These are phyloP conservation scores for Pythium angustatum DNA, from an alignment of 352 stramenopile genomes.

Conservation along the genomic window DNA sequence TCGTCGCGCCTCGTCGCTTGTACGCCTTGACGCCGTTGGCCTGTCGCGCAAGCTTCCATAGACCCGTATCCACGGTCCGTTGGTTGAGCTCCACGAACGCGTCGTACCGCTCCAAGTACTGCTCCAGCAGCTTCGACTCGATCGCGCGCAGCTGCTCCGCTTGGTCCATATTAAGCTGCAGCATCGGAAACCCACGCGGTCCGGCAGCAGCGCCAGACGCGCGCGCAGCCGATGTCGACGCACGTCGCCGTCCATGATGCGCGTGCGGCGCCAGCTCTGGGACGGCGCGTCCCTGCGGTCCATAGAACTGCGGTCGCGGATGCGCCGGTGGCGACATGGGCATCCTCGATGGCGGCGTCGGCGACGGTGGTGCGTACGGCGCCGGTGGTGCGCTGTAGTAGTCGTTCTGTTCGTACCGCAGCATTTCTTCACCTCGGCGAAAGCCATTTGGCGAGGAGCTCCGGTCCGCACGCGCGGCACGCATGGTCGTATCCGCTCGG, in stretches of 20 bases:
- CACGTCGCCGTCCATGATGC: background rate
- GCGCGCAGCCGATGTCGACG: slow-evolving; percentile 15
- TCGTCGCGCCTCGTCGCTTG: slow-evolving; percentile 26
- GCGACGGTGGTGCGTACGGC: slow-evolving; percentile 6
- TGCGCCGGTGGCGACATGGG: slow-evolving; percentile 20
- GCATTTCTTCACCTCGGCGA: background rate
- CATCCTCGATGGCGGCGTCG: slow-evolving; percentile 9
- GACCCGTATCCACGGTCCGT: slow-evolving; percentile 22
- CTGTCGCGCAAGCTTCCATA: slow-evolving; percentile 54
- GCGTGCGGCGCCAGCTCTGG: background rate
- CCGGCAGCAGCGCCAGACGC: background rate
- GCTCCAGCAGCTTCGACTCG: slow-evolving; percentile 45
- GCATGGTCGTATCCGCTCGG: too few relatives aligned
- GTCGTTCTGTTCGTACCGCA: slow-evolving; percentile 16
- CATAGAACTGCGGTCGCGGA: slow-evolving; percentile 12
- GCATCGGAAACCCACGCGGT: slow-evolving; percentile 21
- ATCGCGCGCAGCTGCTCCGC: slow-evolving; percentile 44
- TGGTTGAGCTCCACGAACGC: slow-evolving; percentile 27
- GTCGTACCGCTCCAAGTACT: slow-evolving; percentile 61
- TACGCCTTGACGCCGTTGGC: slow-evolving; percentile 53
- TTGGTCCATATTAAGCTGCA: slow-evolving; percentile 46
- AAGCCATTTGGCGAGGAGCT: background rate
- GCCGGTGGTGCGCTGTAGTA: slow-evolving; percentile 10
- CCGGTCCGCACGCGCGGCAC: too few relatives aligned
- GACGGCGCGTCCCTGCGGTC: background rate